Evolutionary conservation across 768 basidiomycete genomes (phyloP), one percentile per base, ranked within the genome.

Genomic region (Pulveroboletus sp.): DNA sequence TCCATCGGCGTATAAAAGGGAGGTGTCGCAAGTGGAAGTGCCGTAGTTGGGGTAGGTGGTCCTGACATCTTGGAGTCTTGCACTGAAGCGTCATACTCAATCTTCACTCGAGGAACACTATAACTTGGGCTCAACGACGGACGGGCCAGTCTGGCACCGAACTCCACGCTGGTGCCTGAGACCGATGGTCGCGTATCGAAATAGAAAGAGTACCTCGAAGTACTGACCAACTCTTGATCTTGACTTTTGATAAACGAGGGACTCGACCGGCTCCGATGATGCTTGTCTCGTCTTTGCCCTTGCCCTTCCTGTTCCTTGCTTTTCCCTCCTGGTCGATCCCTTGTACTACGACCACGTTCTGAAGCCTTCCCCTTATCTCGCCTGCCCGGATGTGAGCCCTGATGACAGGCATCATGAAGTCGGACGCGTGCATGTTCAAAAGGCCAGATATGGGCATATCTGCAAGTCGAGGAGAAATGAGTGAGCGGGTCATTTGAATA

Each of bases 361-460:
- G 40, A 44, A 15, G 41, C 41, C 55, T 46, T 67, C 14, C 48
- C 40, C 42, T 54, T 64, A 26, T 53, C 53, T 21, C 62, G 57
- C 47, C 52, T 69, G 28, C 60, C 55, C 2, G 26, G 45, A 46
- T 67, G 63, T 15, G 63, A 69, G 21, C 66, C 67, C 39, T 56
- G 65, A 58, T 52, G 64, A 61, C 51, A 76, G 72, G 46, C 52
- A 39, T 68, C 68, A 21, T 68, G 68, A 8, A 97, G 73, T 41
- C 85, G 78, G 5, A 97, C 93, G 35, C 95, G 85, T 18, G 94
- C 87, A 61, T 94, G 92, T 63, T 95, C 93, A 56, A 93, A 97
- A 0, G 95, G 95, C 91, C 93, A 98, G 50, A 98, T 96, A 65
- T 98, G 88, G 51, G 87, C 85, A 71, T 96, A 98, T 54, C 92